Conservation (phyloP, 2,329 filamentous ascomycete genomes). For the Leptographium flavum region DNA sequence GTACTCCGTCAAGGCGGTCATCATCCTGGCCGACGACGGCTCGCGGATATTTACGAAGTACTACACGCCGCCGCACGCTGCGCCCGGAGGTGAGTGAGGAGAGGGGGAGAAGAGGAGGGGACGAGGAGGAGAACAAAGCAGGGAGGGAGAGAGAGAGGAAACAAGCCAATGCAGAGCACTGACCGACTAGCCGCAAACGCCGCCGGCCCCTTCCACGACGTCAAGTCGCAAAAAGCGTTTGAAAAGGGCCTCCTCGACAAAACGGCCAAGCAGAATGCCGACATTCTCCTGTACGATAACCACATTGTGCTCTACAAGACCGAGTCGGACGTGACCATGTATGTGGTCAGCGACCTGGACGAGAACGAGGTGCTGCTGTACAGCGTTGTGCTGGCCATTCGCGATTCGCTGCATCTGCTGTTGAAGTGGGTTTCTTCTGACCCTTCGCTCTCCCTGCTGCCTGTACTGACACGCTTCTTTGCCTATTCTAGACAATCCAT, state of each 20-base stretch:
- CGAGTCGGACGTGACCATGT: slow-evolving; percentile 90
- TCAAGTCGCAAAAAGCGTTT: slow-evolving; percentile 91
- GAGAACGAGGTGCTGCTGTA: slow-evolving; percentile 97
- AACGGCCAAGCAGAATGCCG: slow-evolving; percentile 84
- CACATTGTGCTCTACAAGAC: slow-evolving; percentile 94
- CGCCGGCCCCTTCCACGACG: slow-evolving; percentile 56
- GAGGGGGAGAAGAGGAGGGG: slow-evolving; percentile 4
- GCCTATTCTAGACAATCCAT: slow-evolving; percentile 49
- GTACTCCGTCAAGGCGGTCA: slow-evolving; percentile 14
- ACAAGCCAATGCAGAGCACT: no score
- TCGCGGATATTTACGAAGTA: slow-evolving; percentile 90
- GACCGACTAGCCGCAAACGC: not conserved
- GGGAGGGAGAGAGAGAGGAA: no score
- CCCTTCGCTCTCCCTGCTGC: not conserved
- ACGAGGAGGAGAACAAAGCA: not conserved
- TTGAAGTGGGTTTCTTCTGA: slow-evolving; percentile 57
- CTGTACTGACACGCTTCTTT: slow-evolving; percentile 34
- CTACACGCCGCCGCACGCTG: slow-evolving; percentile 51
- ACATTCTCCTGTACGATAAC: slow-evolving; percentile 97
- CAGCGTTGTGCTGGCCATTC: slow-evolving; percentile 80
- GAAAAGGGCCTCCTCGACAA: slow-evolving; percentile 94
- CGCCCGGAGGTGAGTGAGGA: slow-evolving; percentile 9
- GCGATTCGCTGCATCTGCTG: slow-evolving; percentile 78
- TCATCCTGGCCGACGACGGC: slow-evolving; percentile 71
- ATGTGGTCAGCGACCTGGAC: slow-evolving; percentile 78